These are phyloP conservation scores for Fusarium agapanthi DNA, from an alignment of 2,329 filamentous ascomycete genomes.

Conservation along the genomic window DNA sequence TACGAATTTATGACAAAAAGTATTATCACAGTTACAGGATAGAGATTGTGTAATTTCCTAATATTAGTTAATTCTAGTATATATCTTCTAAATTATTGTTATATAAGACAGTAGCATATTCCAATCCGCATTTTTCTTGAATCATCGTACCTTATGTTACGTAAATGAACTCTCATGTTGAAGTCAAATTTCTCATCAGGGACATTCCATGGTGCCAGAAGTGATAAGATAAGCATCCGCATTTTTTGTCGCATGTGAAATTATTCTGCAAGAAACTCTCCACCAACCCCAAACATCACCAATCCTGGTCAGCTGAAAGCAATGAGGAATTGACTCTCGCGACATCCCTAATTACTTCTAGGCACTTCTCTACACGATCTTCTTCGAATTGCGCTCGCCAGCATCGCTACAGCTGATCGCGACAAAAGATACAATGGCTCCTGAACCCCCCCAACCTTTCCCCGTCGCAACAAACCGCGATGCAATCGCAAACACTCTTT, in stretches of 20 bases:
- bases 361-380: too few species aligned
- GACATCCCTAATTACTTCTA: too few species aligned
- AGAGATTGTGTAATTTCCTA: slow-evolving; percentile 29
- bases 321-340: background rate
- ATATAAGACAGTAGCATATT: background rate
- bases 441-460: slow-evolving; percentile 39
- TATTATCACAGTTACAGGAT: slow-evolving; percentile 8
- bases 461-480: slow-evolving; percentile 51
- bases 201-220: background rate
- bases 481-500: slow-evolving; percentile 54
- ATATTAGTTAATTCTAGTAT: slow-evolving; percentile 31
- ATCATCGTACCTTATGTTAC: background rate
- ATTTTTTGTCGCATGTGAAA: slow-evolving; percentile 38
- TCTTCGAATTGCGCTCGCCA: background rate
- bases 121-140: background rate
- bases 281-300: slow-evolving; percentile 28
- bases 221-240: slow-evolving; percentile 37
- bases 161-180: background rate
- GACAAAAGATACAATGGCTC: slow-evolving; percentile 27
- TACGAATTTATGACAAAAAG: slow-evolving; percentile 40
- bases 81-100: slow-evolving; percentile 4
- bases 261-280: slow-evolving; percentile 27
- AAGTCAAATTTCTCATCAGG: background rate
- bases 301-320: background rate
- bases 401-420: background rate